Base-by-base conservation (phyloP, 2,329 filamentous ascomycete species). In the Uncinocarpus reesii region DNA sequence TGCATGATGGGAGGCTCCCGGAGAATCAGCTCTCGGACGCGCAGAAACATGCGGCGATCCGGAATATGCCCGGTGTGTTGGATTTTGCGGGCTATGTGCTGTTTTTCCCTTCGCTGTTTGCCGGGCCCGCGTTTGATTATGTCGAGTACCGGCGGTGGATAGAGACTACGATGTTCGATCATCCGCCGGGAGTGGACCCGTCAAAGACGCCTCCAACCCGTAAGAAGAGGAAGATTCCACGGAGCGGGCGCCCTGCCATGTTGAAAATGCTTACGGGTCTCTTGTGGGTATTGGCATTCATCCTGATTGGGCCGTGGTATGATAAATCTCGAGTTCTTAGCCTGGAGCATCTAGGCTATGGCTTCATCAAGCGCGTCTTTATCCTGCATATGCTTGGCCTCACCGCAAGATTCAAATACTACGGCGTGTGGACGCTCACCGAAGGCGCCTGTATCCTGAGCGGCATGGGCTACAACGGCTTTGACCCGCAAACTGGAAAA, bases 361-460 rank as follows among this genome's bases (percentile, higher is more conserved):
- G 77, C 32, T 79, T 96, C 60, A 57, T 83, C 32, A 78, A 78
- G 47, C 80, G 90, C 37, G 70, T 95, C 34, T 88, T 83, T 72
- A 75, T 84, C 52, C 71, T 96, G 50, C 82, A 96, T 64, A 83
- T 93, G 77, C 77, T 95, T 43, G 86, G 83, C 47, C 74, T 96
- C 37, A 84, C 85, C 1, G 76, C 84, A 4, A 81, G 92, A 18
- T 79, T 86, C 59, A 98, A 98, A 70, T 98, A 95, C 70, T 98
- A 98, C 60, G 92, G 88, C 29, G 88, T 95, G 3, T 98, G 92
- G 92, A 81, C 80, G 32, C 68, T 98, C 57, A 89, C 90, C 0
- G 92, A 98, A 66, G 92, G 92, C 15, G 81, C 90, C 15, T 98
- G 92, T 62, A 95, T 98, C 53, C 77, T 98, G 15, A 83, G 87